phyloP scores from a whole-genome alignment of 2,329 filamentous ascomycete species.

The Macrophomina pseudophaseolina region DNA sequence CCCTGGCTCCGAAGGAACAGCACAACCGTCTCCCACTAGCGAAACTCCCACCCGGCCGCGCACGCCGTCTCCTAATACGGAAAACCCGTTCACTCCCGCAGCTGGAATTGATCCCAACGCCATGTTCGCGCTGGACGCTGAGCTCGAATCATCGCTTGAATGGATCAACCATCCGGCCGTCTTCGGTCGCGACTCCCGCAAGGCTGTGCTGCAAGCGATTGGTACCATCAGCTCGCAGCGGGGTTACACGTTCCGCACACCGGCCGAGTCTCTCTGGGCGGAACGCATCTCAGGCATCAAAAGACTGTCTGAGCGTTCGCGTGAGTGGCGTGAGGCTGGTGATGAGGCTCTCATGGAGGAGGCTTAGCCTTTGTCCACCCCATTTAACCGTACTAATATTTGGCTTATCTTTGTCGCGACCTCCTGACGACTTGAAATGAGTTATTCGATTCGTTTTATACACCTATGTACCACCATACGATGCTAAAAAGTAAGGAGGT shows the following conservation, averaged over 20 bases:
- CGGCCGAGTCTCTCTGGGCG: constrained; percentile 89
- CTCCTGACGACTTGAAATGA: constrained; percentile 21
- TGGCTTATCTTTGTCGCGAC: constrained; percentile 7
- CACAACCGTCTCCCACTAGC: constrained; percentile 43
- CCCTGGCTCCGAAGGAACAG: constrained; percentile 34
- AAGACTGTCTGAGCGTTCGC: constrained; percentile 78
- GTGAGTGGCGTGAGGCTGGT: constrained; percentile 88
- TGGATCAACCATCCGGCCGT: constrained; percentile 98
- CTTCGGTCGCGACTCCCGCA: constrained; percentile 90
- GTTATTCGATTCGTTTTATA: constrained; percentile 22
- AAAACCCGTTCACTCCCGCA: constrained; percentile 56
- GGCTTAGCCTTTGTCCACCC: constrained; percentile 24
- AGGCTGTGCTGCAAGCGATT: constrained; percentile 94
- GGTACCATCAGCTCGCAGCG: constrained; percentile 95
- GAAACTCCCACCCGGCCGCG: constrained; percentile 40
- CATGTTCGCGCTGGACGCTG: constrained; percentile 85
- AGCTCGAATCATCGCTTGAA: constrained; percentile 87
- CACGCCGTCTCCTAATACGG: constrained; percentile 34
- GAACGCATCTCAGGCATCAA: constrained; percentile 80
- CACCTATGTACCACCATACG: constrained; percentile 21
- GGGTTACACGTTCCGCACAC: constrained; percentile 89
- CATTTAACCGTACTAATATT: constrained; percentile 13
- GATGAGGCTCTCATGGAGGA: constrained; percentile 71
- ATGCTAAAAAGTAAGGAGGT: constrained; percentile 17
- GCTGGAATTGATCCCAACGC: constrained; percentile 83